Base-by-base conservation (phyloP, 768 basidiomycete genomes). In the Asterophora lycoperdoides region DNA sequence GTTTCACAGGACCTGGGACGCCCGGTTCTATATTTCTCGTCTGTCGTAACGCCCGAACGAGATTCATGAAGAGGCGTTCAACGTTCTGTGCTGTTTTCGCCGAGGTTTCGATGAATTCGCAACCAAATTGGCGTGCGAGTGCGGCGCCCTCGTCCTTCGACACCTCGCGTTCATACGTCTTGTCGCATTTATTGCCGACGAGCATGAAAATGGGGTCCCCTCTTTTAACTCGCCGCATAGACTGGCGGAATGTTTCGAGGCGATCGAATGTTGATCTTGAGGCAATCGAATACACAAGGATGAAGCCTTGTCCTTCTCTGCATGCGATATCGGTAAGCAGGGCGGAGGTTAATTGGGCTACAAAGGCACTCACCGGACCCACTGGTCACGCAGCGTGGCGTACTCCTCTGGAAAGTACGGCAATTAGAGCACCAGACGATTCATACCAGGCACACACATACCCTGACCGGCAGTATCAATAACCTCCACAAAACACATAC, bases 381-480 rank as follows among this genome's bases (percentile, higher is more conserved):
- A 97, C 68, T 97, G 94, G 74, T 96, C 93, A 57, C 93, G 85
- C 56, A 97, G 77, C 42, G 94, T 93, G 43, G 92, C 92, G 59
- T 95, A 97, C 66, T 96, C 93, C 88, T 97, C 93, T 96, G 67
- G 23, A 23, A 23, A 41, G 20, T 30, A 44, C 20, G 5, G 47
- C 37, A 41, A 46, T 49, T 44, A 48, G 49, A 54, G 56, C 46
- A 59, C 60, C 54, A 49, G 53, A 49, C 47, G 43, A 44, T 14
- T 17, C 17, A 37, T 36, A 11, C 19, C 55, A 46, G 38, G 39
- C 41, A 55, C 26, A 32, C 17, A 71, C 82, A 55, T 61, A 93
- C 93, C 93, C 83, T 97, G 93, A 26, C 93, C 93, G 42, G 94
- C 94, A 59, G 94, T 96, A 71, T 97, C 93, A 66, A 97, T 89